Conservation (phyloP, 148 eudicot species). For the Bassia scoparia region DNA sequence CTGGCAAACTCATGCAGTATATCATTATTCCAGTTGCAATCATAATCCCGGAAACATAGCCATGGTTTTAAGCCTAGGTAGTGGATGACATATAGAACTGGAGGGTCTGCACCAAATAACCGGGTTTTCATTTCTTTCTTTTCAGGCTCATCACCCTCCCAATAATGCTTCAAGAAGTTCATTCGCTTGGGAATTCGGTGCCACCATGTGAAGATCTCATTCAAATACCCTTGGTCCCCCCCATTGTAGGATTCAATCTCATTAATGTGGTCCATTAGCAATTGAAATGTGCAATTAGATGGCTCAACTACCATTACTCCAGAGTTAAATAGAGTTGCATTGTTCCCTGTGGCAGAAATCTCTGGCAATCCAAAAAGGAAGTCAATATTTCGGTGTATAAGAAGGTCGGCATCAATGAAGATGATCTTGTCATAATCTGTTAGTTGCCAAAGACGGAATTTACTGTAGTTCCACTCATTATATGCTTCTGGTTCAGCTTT, state of each 20-base stretch:
- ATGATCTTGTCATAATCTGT: slow-evolving; percentile 91
- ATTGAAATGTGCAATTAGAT: slow-evolving; percentile 77
- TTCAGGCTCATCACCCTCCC: slow-evolving; percentile 78
- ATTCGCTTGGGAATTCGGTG: slow-evolving; percentile 79
- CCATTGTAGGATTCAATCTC: slow-evolving; percentile 91
- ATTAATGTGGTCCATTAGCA: slow-evolving; percentile 75
- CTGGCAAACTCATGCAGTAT: slow-evolving; percentile 77
- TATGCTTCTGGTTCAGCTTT: slow-evolving; percentile 89
- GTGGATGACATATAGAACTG: slow-evolving; percentile 71
- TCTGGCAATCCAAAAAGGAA: slow-evolving; percentile 77
- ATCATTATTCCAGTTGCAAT: slow-evolving; percentile 91
- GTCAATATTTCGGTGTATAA: slow-evolving; percentile 79
- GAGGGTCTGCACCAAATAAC: slow-evolving; percentile 79
- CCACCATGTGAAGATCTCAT: slow-evolving; percentile 97
- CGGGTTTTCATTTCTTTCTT: slow-evolving; percentile 62
- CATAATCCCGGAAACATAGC: slow-evolving; percentile 87
- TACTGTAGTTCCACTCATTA: slow-evolving; percentile 96
- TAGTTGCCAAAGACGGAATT: slow-evolving; percentile 92
- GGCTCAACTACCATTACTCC: slow-evolving; percentile 98
- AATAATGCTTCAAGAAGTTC: slow-evolving; percentile 81
- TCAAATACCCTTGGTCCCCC: slow-evolving; percentile 89
- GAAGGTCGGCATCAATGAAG: slow-evolving; percentile 88
- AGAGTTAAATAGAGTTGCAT: slow-evolving; percentile 80
- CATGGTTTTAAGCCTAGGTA: slow-evolving; percentile 88
- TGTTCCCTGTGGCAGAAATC: slow-evolving; percentile 74